Evolutionary conservation across 1,284 basidiomycete species (phyloP).

Genomic region (Coniferiporia sulphurascens): DNA sequence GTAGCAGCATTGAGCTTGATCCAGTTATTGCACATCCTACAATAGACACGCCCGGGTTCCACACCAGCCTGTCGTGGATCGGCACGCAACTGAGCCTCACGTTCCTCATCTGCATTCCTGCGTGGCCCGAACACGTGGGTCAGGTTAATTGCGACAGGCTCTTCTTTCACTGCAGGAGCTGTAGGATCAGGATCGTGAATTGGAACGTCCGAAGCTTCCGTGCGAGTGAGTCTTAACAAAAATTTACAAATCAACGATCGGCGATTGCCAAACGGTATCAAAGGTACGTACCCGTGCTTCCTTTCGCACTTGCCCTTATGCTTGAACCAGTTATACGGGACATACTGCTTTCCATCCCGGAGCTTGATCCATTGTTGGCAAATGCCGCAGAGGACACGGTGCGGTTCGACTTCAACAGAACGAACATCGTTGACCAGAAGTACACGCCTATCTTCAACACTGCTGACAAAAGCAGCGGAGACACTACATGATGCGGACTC

Average conservation of each 20-base stretch:
- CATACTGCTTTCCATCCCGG: constrained; percentile 13
- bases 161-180: neutral
- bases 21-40: constrained; percentile 17
- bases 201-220: neutral
- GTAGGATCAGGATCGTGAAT: neutral
- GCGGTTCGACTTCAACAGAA: constrained; percentile 8
- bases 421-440: constrained; percentile 11
- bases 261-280: neutral
- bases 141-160: neutral
- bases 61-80: constrained; percentile 19
- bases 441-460: neutral
- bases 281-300: constrained; percentile 9
- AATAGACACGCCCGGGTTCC: constrained; percentile 18
- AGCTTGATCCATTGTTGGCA: constrained; percentile 19
- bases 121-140: neutral
- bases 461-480: neutral
- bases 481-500: constrained; percentile 1
- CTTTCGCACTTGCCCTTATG: constrained; percentile 16
- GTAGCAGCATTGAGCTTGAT: constrained; percentile 17
- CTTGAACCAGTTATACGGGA: constrained; percentile 16
- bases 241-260: neutral
- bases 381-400: constrained; percentile 16
- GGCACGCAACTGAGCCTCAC: constrained; percentile 18
- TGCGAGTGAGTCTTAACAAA: neutral
- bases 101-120: constrained; percentile 15